Evolutionary conservation across 306 rosid species (phyloP).

Genomic region (Prunus mongolica): DNA sequence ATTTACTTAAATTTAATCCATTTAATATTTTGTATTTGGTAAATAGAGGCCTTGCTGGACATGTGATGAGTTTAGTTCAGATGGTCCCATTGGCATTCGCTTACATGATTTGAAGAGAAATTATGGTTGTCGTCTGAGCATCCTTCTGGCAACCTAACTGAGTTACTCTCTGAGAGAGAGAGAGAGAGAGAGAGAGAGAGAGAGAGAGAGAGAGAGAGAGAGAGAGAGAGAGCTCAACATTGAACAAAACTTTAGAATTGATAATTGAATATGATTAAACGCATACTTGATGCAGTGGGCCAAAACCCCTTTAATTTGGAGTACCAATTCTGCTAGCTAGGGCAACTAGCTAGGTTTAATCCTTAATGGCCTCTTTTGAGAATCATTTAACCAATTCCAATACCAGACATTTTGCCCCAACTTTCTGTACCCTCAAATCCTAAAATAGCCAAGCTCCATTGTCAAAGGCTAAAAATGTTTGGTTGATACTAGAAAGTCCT

Average conservation of each 20-base stretch:
- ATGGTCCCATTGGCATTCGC: background rate
- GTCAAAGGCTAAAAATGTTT: background rate
- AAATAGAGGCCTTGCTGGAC: too few relatives aligned
- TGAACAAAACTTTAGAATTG: background rate
- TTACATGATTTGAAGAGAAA: background rate
- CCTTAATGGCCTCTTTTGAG: too few relatives aligned
- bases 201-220: background rate
- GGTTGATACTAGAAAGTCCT: background rate
- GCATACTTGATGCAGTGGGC: background rate
- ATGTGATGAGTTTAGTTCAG: too few relatives aligned
- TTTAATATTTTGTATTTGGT: background rate
- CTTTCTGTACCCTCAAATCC: background rate
- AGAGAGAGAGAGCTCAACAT: background rate
- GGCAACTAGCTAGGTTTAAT: too few relatives aligned
- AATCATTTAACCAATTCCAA: background rate
- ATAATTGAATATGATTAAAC: background rate
- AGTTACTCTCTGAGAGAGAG: too few relatives aligned
- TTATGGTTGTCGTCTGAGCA: background rate
- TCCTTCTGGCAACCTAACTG: background rate
- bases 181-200: too few relatives aligned
- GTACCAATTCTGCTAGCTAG: too few relatives aligned
- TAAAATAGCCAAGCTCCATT: background rate
- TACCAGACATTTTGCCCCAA: background rate
- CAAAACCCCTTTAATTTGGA: background rate
- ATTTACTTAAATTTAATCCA: background rate